Evolutionary conservation across 1,139 yeast genomes (phyloP), one percentile per base, ranked within the genome.

Genomic region (Suhomyces taliae): DNA sequence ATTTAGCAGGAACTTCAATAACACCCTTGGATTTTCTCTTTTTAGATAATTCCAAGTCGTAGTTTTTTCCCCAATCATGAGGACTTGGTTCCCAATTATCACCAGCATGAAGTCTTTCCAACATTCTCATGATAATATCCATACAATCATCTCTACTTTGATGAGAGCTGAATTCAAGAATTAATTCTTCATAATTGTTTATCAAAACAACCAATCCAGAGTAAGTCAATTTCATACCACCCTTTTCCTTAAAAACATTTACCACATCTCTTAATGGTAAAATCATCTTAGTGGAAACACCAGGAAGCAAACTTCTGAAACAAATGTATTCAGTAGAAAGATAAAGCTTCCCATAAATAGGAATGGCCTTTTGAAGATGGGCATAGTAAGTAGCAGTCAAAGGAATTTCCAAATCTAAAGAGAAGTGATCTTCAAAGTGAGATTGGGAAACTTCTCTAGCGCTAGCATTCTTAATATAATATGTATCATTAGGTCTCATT

Each of bases 271-370:
- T 59, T 40, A 87, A 67, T 0, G 98, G 98, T 12, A 91, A 64
- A n/a, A 90, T 81, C 96, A 91, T 89, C 51, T 80, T 80, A 1
- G 95, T 86, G 36, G 81, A 78, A 0, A 87, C 78, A 0, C 96
- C 96, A 0, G 95, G 95, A 6, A 90, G 61, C 40, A 89, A 70
- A 44, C 96, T 85, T 50, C 95, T 73, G 65, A 87, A 91, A 53
- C 97, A 90, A 14, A 91, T 61, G 51, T 77, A 81, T 34, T 74
- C 74, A 27, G 76, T 72, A 1, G 96, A 88, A 15, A 91, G 60
- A 58, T 90, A 90, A 3, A 91, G 60, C 60, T 88, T 88, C 3
- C 98, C 98, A 65, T 87, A 88, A 6, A 85, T 72, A 0, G 97
- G 96, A 14, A 88, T 66, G 2, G 87, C 79, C 53, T 87, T 79